Evolutionary conservation across 1,284 basidiomycete genomes (phyloP), one percentile per base, ranked within the genome.

Genomic region (Naganishia albida): DNA sequence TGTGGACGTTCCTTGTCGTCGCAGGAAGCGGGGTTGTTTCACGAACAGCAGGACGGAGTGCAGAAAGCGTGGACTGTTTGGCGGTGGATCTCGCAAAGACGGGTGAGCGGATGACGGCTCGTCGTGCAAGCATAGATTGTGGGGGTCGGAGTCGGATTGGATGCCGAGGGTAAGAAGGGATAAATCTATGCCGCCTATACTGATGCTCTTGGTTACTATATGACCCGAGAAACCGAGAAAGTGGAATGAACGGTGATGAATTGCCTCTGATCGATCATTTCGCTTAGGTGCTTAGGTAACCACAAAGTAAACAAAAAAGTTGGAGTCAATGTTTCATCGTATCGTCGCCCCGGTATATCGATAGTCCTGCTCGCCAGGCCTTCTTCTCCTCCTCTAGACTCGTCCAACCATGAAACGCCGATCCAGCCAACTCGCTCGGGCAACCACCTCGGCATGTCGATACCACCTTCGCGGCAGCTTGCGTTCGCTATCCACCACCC

Each of bases 231-330:
- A 34, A 10, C 34, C 34, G 34, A 34, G 34, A 34, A 34, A 34
- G 34, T 34, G 6, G 4, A 4, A 34, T 28, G 34, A 38, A 53
- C 51, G 51, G 51, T 53, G 51, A 53, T 53, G 30, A 53, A 53
- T 53, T 53, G 51, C 30, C n/a, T 20, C 7, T 39, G 51, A 53
- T 48, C 46, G 28, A 38, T 20, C 15, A 39, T 38, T n/a, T 16
- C 20, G n/a, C n/a, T n/a, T n/a, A n/a, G n/a, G n/a, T 1, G 57
- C 57, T 49, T 56, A 49, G n/a, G 34, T 60, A 49, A 49, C 42
- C 28, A 57, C 55, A 57, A 57, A 57, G 55, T 57, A 57, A 60
- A 60, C 57, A 60, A 20, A 60, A 60, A 60, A 60, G 57, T 60
- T 46, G 57, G 44, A 42, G 38, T 34, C 34, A 34, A 6, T 10